Base-by-base conservation (phyloP, 1,284 basidiomycete genomes). In the Trametes pubescens region DNA sequence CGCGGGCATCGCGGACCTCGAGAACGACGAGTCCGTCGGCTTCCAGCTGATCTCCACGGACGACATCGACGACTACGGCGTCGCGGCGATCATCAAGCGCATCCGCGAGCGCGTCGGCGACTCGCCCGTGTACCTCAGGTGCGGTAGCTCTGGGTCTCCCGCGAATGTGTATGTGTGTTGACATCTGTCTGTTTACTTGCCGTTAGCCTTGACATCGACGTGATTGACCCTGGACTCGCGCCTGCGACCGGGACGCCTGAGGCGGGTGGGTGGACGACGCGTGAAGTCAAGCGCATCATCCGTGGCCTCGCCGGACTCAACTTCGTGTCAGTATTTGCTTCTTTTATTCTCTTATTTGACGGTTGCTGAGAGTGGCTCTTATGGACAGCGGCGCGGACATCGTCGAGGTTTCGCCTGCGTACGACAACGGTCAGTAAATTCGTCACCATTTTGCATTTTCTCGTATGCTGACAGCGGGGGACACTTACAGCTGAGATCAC, bases 161-260 rank as follows among this genome's bases (percentile, higher is more conserved):
- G 38, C 21, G 21, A 22, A 9, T 29, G 47, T 14, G 24, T 14
- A 4, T 10, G 22, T 16, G 46, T 0, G 34, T 16, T 57, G 56
- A 57, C 14, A 14, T 29, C 11, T 13, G 46, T 22, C 3, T 22
- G 1, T 49, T 14, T 24, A 5, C 2, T n/a, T 24, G 2, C 18
- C 16, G 37, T 52, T 51, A 74, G 90, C 73, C 74, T 93, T 54
- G 92, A 94, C 75, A 93, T 93, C 34, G 91, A 93, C 76, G 90
- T 92, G 18, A 85, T 92, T 69, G 90, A 94, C 76, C 92, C 92
- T 59, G 90, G 90, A 44, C 73, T 91, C 59, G 91, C 92, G 51
- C 92, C 92, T 59, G 92, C 86, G 9, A 93, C 91, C 65, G 92
- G 93, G n/a, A 94, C 93, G 3, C 92, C 92, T 8, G 92, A 94